Conservation (phyloP, 805 yeast species). For the Brettanomyces anomalus region DNA sequence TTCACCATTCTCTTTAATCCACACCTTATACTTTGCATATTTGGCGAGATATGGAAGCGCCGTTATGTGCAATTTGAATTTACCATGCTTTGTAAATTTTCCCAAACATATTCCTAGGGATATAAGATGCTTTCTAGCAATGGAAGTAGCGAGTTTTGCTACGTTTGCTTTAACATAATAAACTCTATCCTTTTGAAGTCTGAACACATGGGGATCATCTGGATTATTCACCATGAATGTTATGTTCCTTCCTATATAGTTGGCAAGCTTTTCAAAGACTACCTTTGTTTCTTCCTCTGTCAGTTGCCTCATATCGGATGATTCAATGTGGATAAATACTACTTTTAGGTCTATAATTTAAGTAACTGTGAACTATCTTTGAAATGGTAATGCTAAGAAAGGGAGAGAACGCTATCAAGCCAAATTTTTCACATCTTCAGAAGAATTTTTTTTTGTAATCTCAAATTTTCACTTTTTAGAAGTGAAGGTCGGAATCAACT, state of each 20-base stretch:
- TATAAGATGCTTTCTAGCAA: constrained; percentile 84
- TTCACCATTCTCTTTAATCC: constrained; percentile 97
- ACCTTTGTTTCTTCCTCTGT: constrained; percentile 96
- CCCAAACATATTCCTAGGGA: constrained; percentile 92
- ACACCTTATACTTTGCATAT: constrained; percentile 84
- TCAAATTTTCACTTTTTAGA: not conserved
- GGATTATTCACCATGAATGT: constrained; percentile 77
- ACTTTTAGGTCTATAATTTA: too few species aligned
- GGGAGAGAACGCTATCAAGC: not conserved
- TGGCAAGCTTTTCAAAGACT: constrained; percentile 92
- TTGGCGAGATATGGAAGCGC: constrained; percentile 74
- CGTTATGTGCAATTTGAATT: constrained; percentile 93
- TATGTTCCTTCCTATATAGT: constrained; percentile 93
- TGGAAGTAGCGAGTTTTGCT: constrained; percentile 82
- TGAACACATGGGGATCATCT: constrained; percentile 86
- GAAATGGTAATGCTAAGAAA: not conserved
- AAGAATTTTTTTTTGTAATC: constrained; percentile 3
- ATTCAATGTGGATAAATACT: too few species aligned
- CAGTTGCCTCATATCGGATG: constrained; percentile 67
- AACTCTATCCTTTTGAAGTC: constrained; percentile 93
- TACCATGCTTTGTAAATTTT: constrained; percentile 95
- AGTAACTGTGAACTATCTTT: too few species aligned
- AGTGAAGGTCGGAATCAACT: not conserved
- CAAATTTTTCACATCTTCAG: too few species aligned
- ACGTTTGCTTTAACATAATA: constrained; percentile 81